A percentile compares a stretch with the other conserved stretches of the same genome.
Evolutionary conservation across 495 filamentous ascomycete species (phyloP).

Genomic region (Hypoxylon subgilvum): DNA sequence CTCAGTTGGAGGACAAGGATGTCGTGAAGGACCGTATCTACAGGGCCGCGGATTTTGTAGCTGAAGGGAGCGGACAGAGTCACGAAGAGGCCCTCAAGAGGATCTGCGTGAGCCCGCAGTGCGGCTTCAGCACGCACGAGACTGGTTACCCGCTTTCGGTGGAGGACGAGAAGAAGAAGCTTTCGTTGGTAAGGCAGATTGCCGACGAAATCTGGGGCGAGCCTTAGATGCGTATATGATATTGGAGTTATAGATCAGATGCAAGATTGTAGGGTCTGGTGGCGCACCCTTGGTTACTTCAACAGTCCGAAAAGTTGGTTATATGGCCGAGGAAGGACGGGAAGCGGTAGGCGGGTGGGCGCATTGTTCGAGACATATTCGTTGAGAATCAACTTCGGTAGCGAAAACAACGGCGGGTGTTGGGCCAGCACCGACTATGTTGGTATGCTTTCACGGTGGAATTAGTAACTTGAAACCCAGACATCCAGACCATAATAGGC

Average conservation of each 20-base stretch:
- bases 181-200: constrained; percentile 70
- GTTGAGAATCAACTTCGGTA: constrained; percentile 39
- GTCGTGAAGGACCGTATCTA: constrained; percentile 71
- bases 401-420: neutral
- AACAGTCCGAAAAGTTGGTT: constrained; percentile 34
- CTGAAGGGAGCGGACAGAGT: constrained; percentile 67
- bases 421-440: neutral
- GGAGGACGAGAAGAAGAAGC: constrained; percentile 73
- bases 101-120: constrained; percentile 76
- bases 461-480: no score
- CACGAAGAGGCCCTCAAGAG: constrained; percentile 71
- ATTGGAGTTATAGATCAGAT: constrained; percentile 9
- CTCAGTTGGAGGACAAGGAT: constrained; percentile 74
- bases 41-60: constrained; percentile 73
- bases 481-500: no score
- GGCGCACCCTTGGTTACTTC: constrained; percentile 31
- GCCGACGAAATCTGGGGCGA: constrained; percentile 75
- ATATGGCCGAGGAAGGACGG: constrained; percentile 4
- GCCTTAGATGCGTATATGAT: constrained; percentile 46
- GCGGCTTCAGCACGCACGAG: constrained; percentile 77
- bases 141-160: constrained; percentile 68
- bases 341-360: neutral
- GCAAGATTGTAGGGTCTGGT: constrained; percentile 3
- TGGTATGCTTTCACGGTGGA: neutral
- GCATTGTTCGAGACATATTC: constrained; percentile 12